These are phyloP conservation scores for Ophiocordyceps polyrhachis-furcata DNA, from an alignment of 2,329 filamentous ascomycete species.

Conservation along the genomic window DNA sequence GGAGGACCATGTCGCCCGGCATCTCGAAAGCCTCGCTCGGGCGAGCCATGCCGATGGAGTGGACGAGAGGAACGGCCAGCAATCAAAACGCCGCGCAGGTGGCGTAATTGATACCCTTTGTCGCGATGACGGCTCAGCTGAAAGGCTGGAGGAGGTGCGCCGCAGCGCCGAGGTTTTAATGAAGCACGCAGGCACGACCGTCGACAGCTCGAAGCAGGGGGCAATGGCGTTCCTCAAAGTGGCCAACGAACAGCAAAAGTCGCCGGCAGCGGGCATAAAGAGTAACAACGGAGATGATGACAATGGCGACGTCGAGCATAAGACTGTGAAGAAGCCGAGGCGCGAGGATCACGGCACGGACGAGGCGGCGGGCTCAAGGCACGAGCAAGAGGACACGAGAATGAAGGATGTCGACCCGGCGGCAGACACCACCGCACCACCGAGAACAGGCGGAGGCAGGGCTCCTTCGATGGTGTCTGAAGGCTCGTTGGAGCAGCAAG, in stretches of 20 bases:
- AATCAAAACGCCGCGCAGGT: slow-evolving; percentile 1
- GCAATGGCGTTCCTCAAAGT: slow-evolving; percentile 2
- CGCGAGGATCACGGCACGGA: background rate
- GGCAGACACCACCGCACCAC: slow-evolving; percentile 19
- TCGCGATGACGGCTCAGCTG: background rate
- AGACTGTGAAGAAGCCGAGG: background rate
- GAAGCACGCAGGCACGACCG: slow-evolving; percentile 9
- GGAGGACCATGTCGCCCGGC: slow-evolving; percentile 23
- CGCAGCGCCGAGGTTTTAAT: slow-evolving; percentile 8
- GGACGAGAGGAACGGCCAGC: slow-evolving; percentile 8
- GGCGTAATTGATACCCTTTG: slow-evolving; percentile 4
- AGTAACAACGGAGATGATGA: background rate
- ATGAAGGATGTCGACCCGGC: slow-evolving; percentile 6
- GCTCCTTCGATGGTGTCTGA: slow-evolving; percentile 3
- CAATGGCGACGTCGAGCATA: background rate
- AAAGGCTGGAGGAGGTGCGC: background rate
- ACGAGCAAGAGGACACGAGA: slow-evolving; percentile 3
- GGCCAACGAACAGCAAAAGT: background rate
- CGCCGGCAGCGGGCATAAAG: background rate
- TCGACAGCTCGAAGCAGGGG: slow-evolving; percentile 4
- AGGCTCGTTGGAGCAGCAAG: slow-evolving; percentile 15
- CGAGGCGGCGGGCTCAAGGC: background rate
- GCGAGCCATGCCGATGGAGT: slow-evolving; percentile 1
- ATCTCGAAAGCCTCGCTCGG: slow-evolving; percentile 14
- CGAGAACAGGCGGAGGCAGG: background rate